phyloP scores from a whole-genome alignment of 2,329 filamentous ascomycete genomes.

The Nannizziopsis arthrosporioides region DNA sequence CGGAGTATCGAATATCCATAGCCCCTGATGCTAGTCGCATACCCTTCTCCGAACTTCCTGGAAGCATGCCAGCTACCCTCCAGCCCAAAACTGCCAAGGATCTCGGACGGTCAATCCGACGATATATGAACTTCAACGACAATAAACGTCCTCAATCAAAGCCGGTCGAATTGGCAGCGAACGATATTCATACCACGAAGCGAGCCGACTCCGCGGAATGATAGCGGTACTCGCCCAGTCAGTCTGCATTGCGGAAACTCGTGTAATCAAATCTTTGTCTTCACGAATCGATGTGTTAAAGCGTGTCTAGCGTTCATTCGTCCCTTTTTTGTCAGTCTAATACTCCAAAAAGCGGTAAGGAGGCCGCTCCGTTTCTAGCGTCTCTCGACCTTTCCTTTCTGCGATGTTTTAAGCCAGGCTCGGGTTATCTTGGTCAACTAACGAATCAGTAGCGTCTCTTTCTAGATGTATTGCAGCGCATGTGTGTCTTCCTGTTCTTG shows the following conservation, averaged over 20 bases:
- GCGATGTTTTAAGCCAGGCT: background rate
- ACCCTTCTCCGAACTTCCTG: slow-evolving; percentile 5
- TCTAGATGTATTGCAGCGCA: background rate
- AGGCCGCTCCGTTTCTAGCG: too few relatives aligned
- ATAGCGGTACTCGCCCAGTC: too few relatives aligned
- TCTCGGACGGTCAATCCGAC: background rate
- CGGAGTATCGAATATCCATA: slow-evolving; percentile 6
- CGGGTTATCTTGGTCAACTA: background rate
- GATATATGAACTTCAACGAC: slow-evolving; percentile 1
- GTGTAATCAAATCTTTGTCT: too few relatives aligned
- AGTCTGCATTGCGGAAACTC: too few relatives aligned
- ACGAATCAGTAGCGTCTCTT: background rate
- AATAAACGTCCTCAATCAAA: slow-evolving; percentile 3
- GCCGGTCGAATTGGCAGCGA: slow-evolving; percentile 11
- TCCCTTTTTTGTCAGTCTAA: too few relatives aligned
- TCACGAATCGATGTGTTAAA: too few relatives aligned
- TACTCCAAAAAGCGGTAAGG: too few relatives aligned
- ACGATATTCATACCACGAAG: slow-evolving; percentile 10
- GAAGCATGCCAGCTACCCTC: background rate
- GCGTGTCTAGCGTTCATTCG: too few relatives aligned
- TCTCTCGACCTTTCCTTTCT: background rate
- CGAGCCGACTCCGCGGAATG: background rate
- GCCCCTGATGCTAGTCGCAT: background rate
- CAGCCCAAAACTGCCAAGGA: slow-evolving; percentile 2
- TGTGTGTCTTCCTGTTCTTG: background rate